Evolutionary conservation across 495 filamentous ascomycete species (phyloP), one percentile per base, ranked within the genome.

Genomic region (Neurospora tetraspora): DNA sequence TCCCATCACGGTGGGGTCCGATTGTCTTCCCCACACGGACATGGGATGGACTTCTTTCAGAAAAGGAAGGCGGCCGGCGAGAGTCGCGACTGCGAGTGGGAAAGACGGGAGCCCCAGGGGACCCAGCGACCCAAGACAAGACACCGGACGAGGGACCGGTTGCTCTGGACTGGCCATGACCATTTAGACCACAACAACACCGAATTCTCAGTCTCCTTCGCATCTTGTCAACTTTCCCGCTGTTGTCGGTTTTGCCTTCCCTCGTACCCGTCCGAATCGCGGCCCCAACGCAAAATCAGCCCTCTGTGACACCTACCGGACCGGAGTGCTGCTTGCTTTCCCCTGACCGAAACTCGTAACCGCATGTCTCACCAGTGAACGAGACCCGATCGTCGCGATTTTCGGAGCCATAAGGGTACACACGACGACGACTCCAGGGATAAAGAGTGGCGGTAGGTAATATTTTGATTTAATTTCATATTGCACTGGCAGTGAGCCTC

Each of bases 11-110:
- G 53, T 65, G 53, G 53, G 27, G 27, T 34, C 53, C 14, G 53
- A 65, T 34, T 65, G 53, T 65, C 39, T 71, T 72, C 73, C 71
- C 73, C 73, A 72, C 39, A 68, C 37, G 16, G 14, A 43, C 39
- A 61, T 38, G 34, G 68, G 70, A 53, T 45, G 53, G 53, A 34
- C 53, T 65, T 65, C 14, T 38, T 20, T 39, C 43, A n/a, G 65
- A 73, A 73, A 73, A 68, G 73, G 73, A 74, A 74, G 70, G 73
- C 73, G 73, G 69, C 72, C 69, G 37, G 71, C 59, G 36, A 40
- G 42, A 72, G 23, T 20, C 31, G 43, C 42, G 20, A 38, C 34
- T 53, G 31, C 43, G 43, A 47, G 8, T 47, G 43, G 53, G 23
- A 47, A 47, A 47, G 45, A 53, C 45, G 45, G 45, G 45, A 53